Base-by-base conservation (phyloP, 2,329 filamentous ascomycete species). In the Hymenoscyphus salicellus region DNA sequence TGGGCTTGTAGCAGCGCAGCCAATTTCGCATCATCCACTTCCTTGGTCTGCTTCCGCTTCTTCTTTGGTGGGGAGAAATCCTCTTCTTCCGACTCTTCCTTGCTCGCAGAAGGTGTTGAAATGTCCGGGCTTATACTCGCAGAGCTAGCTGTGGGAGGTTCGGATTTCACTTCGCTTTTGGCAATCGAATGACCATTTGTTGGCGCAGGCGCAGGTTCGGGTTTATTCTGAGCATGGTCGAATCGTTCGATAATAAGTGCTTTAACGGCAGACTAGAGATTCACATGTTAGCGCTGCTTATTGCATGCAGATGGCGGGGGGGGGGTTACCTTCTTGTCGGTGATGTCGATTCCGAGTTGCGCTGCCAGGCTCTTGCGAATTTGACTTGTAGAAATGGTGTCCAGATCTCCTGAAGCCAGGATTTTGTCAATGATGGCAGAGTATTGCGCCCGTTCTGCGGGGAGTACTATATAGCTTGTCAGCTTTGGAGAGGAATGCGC, bases 1-100 rank as follows among this genome's bases (percentile, higher is more conserved):
- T 98, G 91, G 0, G 93, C 94, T 78, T 99, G 95, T 41, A 99
- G 82, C 76, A 90, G 87, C 17, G 93, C 93, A 0, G 95, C 95
- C 67, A 94, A 86, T 55, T 90, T 87, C 38, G 94, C 95, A 77
- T 99, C 95, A 36, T 96, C 92, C 70, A 85, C 80, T 32, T 86
- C 83, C 56, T 86, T 84, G 55, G 85, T 84, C 74, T 81, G 58
- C 62, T 73, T 72, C 61, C 62, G 77, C 70, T 92, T 92, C 75
- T 89, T 91, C 68, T 79, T 75, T 4, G 79, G 80, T 6, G 78
- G 76, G 33, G 36, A 49, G 6, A 28, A 33, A 49, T 57, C 36
- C 17, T 58, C 57, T 17, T 14, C 32, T 26, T 63, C 62, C 1
- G 57, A 60, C 30, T 80, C 78, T 57, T 77, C 75, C 11, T 52